Conservation (phyloP, 139 green algal genomes). For the Chlorella sp. region DNA sequence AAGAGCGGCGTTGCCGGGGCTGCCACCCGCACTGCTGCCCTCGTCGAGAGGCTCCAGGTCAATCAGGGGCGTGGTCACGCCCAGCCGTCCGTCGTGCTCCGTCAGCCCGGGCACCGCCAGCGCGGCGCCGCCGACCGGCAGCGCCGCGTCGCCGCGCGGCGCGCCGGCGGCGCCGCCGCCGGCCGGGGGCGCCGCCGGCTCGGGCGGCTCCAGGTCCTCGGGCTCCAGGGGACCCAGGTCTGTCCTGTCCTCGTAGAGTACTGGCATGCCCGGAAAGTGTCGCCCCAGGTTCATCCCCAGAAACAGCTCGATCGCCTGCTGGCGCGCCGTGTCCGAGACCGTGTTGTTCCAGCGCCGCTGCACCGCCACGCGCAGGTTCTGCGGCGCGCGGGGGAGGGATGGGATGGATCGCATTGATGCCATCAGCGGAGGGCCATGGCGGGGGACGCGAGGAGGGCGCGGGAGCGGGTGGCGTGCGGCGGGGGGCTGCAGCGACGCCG, state of each 20-base stretch:
- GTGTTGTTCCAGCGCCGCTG: slow-evolving; percentile 80
- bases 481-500: too few relatives aligned
- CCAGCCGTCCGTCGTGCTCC: not conserved
- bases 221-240: not conserved
- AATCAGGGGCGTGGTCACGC: not conserved
- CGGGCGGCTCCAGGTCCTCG: not conserved
- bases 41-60: too few relatives aligned
- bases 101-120: not conserved
- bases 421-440: too few relatives aligned
- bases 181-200: too few relatives aligned
- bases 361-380: slow-evolving; percentile 72
- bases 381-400: too few relatives aligned
- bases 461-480: too few relatives aligned
- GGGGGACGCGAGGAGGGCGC: too few relatives aligned
- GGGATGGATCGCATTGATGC: too few relatives aligned
- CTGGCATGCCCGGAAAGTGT: slow-evolving; percentile 49
- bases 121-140: not conserved
- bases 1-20: too few relatives aligned
- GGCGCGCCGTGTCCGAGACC: slow-evolving; percentile 47
- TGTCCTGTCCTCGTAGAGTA: not conserved
- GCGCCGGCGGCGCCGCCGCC: too few relatives aligned
- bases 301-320: slow-evolving; percentile 79
- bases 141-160: not conserved
- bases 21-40: too few relatives aligned
- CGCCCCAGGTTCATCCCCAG: slow-evolving; percentile 68